phyloP scores from a whole-genome alignment of 495 filamentous ascomycete genomes.

The Neurospora cerealis region DNA sequence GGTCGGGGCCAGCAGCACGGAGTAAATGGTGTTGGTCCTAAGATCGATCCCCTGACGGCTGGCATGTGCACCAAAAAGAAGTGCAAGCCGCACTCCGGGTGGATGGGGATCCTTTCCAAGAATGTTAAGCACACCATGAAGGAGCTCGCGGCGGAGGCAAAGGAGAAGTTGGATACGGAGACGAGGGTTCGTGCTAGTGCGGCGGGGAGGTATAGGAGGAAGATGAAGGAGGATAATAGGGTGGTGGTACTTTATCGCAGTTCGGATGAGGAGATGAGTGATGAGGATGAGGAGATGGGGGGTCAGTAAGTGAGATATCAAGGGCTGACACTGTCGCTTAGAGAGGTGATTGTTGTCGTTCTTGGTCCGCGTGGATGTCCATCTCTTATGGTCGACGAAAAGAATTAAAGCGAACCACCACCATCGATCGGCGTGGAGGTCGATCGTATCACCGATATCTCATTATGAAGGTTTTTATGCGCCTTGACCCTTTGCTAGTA shows the following conservation, averaged over 20 bases:
- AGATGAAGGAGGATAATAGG: slow-evolving; percentile 28
- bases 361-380: background rate
- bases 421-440: background rate
- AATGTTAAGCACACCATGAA: slow-evolving; percentile 32
- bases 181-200: slow-evolving; percentile 28
- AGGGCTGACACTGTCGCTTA: background rate
- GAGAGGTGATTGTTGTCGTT: background rate
- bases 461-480: background rate
- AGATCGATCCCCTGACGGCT: slow-evolving; percentile 18
- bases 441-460: background rate
- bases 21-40: slow-evolving; percentile 1
- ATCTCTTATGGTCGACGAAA: background rate
- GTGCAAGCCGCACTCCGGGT: slow-evolving; percentile 37
- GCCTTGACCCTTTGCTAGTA: background rate
- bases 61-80: slow-evolving; percentile 39
- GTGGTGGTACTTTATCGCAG: slow-evolving; percentile 19
- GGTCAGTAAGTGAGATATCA: background rate
- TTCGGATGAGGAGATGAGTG: slow-evolving; percentile 3
- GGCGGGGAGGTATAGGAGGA: slow-evolving; percentile 28
- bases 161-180: slow-evolving; percentile 32
- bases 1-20: background rate
- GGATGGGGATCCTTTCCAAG: slow-evolving; percentile 33
- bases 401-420: background rate
- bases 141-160: slow-evolving; percentile 33
- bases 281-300: background rate